Evolutionary conservation across 495 filamentous ascomycete species (phyloP).

Genomic region (Penicillium turbatum): DNA sequence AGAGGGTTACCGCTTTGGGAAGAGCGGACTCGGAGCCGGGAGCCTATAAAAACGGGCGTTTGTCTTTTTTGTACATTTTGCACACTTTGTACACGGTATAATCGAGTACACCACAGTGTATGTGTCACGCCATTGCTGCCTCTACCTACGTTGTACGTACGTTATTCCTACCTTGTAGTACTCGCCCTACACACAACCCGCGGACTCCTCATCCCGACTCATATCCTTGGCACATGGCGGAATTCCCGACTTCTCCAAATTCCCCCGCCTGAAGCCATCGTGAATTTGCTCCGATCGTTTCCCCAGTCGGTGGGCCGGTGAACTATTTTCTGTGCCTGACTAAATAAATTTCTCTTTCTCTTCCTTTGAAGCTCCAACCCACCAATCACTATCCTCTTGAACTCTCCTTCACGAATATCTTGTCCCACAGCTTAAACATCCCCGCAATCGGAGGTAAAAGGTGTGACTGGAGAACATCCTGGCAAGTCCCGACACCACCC

Average conservation of each 20-base stretch:
- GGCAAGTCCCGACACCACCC: neutral
- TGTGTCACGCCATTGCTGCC: neutral
- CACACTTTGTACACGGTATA: conserved; percentile 6
- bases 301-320: conserved; percentile 33
- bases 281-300: conserved; percentile 24
- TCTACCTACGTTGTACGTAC: no score
- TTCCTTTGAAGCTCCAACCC: neutral
- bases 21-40: conserved; percentile 16
- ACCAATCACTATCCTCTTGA: conserved; percentile 10
- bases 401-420: neutral
- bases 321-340: conserved; percentile 1
- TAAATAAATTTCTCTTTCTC: neutral
- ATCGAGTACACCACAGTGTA: neutral
- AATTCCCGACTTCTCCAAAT: conserved; percentile 8
- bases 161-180: no score
- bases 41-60: neutral
- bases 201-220: neutral
- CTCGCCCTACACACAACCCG: neutral
- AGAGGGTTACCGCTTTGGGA: conserved; percentile 20
- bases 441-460: conserved; percentile 3
- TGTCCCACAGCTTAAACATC: neutral
- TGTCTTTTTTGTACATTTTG: neutral
- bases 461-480: neutral
- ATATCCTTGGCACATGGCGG: conserved; percentile 14
- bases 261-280: conserved; percentile 16